Evolutionary conservation across 1,139 yeast species (phyloP), one percentile per base, ranked within the genome.

Genomic region (Entelexis sorbosivorans): DNA sequence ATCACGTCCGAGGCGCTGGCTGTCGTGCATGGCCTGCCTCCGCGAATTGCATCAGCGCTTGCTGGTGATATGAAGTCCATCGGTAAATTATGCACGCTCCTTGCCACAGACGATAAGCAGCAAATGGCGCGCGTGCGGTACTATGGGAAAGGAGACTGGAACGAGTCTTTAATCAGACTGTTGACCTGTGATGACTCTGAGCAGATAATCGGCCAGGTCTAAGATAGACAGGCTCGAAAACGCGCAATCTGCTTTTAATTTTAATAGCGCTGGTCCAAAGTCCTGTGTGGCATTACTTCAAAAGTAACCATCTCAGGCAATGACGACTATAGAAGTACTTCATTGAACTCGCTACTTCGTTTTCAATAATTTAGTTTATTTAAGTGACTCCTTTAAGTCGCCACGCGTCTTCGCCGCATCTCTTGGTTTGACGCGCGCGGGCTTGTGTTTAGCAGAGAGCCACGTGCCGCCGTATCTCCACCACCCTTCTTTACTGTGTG

Each of bases 111-210:
- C 17, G 7, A 3, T 5, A 39, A 35, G 9, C 50, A 47, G 51
- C 56, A 52, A 19, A 39, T 20, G 42, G 33, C 48, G 14, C 49
- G 52, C 19, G 1, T 54, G 3, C 39, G 44, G 22, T 24, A 26
- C 22, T 54, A 48, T 34, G 57, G 57, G 2, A 39, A 49, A 33
- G 57, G 57, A 16, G 38, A 26, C 9, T 54, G 57, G 57, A 54
- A 48, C 32, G 38, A 17, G 17, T 38, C 56, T 6, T 40, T 54
- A 29, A 17, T 52, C n/a, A 16, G 40, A 16, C 44, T 54, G 8
- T 35, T 54, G 13, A 44, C 45, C 17, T 26, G 43, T 26, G 46
- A 22, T 6, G 50, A 54, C 19, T 52, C 57, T 1, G 28, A 45
- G 14, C 34, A 24, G n/a, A 20, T 48, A 10, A 42, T 52, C 9